A percentile compares a stretch with the other conserved stretches of the same genome.
Conservation (phyloP, 2,329 filamentous ascomycete species). For the Scedosporium apiospermum region DNA sequence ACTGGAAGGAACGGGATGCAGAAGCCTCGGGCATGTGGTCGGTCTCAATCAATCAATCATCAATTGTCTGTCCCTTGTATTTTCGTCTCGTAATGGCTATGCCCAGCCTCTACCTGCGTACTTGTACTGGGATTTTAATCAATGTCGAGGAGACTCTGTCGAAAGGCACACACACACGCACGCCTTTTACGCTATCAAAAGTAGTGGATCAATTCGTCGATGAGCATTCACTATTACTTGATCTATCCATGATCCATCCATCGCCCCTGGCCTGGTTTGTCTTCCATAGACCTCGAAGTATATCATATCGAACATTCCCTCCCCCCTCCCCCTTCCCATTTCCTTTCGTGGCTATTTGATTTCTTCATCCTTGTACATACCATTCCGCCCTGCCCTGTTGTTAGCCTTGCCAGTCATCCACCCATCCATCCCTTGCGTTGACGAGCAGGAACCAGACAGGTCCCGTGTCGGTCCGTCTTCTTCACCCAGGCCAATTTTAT, state of each 20-base stretch:
- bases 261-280: background rate
- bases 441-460: background rate
- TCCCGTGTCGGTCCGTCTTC: background rate
- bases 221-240: background rate
- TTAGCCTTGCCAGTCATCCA: background rate
- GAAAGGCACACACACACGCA: background rate
- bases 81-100: background rate
- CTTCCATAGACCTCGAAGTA: background rate
- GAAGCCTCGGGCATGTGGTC: background rate
- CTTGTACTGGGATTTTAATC: too few relatives aligned
- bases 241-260: background rate
- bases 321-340: background rate
- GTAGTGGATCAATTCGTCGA: background rate
- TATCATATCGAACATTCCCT: background rate
- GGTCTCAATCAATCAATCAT: background rate
- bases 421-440: too few relatives aligned
- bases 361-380: background rate
- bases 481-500: background rate
- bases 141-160: background rate
- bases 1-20: background rate
- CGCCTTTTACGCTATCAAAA: background rate
- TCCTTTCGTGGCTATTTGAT: background rate
- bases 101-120: too few relatives aligned
- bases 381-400: background rate
- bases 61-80: background rate